Evolutionary conservation across 306 rosid genomes (phyloP).

Genomic region (Rosa persica): DNA sequence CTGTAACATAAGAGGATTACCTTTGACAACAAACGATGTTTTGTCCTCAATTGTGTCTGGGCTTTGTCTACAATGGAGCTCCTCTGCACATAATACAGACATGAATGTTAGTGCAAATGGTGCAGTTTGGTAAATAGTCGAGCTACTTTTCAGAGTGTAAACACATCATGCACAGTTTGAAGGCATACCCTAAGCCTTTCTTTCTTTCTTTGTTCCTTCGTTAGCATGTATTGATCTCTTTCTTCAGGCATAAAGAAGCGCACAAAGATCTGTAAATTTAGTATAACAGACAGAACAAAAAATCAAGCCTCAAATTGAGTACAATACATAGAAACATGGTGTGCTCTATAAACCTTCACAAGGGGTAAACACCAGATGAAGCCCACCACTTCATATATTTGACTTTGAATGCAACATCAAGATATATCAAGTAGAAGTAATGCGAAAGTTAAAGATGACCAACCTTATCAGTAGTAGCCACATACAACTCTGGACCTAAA

Average conservation of each 20-base stretch:
- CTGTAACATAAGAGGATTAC: slow-evolving; percentile 7
- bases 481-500: slow-evolving; percentile 30
- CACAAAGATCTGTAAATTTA: slow-evolving; percentile 15
- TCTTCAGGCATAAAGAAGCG: slow-evolving; percentile 14
- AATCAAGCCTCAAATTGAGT: background rate
- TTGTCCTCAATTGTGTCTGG: slow-evolving; percentile 26
- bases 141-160: background rate
- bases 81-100: slow-evolving; percentile 25
- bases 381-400: background rate
- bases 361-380: background rate
- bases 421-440: background rate
- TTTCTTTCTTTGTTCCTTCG: slow-evolving; percentile 24
- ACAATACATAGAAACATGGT: background rate
- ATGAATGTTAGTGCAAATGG: slow-evolving; percentile 3
- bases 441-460: background rate
- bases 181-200: slow-evolving; percentile 26
- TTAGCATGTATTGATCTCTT: slow-evolving; percentile 7
- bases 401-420: background rate
- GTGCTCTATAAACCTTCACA: background rate
- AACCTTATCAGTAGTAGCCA: slow-evolving; percentile 29
- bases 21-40: slow-evolving; percentile 24
- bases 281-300: background rate
- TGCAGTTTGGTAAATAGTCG: background rate
- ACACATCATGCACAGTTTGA: background rate
- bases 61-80: slow-evolving; percentile 18